phyloP scores from a whole-genome alignment of 441 rosid genomes.

The Pelargonium myrrhifolium region DNA sequence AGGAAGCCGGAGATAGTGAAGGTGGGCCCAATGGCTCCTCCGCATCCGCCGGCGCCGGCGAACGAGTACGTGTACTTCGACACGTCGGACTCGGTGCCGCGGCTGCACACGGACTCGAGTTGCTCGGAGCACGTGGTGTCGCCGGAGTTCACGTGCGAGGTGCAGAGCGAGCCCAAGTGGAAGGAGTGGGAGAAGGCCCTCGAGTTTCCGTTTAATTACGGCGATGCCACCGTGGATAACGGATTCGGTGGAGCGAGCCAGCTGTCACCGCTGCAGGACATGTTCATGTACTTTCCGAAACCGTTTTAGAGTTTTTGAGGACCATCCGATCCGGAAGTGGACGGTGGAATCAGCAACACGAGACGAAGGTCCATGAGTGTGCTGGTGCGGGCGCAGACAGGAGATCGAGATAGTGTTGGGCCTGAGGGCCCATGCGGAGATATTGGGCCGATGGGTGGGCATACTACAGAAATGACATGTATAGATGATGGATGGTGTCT shows the following conservation, averaged over 20 bases:
- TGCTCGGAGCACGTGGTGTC: conserved; percentile 79
- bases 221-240: conserved; percentile 37
- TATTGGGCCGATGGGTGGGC: neutral
- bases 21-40: conserved; percentile 17
- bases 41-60: conserved; percentile 15
- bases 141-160: conserved; percentile 71
- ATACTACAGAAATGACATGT: neutral
- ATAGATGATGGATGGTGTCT: too few relatives aligned
- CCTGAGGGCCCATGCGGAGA: too few relatives aligned
- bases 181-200: conserved; percentile 45
- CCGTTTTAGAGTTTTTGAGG: conserved; percentile 49
- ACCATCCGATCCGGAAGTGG: too few relatives aligned
- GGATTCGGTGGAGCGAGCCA: conserved; percentile 23
- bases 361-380: conserved; percentile 62
- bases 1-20: conserved; percentile 43
- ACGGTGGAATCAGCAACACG: conserved; percentile 33
- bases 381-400: conserved; percentile 23
- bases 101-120: conserved; percentile 69
- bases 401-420: neutral
- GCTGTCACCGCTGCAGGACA: conserved; percentile 61
- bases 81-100: conserved; percentile 72
- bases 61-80: conserved; percentile 43
- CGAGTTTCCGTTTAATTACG: conserved; percentile 39
- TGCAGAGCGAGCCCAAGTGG: conserved; percentile 73
- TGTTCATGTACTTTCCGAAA: conserved; percentile 52